Conservation (phyloP, 768 basidiomycete species). For the Leccinum obscurum region DNA sequence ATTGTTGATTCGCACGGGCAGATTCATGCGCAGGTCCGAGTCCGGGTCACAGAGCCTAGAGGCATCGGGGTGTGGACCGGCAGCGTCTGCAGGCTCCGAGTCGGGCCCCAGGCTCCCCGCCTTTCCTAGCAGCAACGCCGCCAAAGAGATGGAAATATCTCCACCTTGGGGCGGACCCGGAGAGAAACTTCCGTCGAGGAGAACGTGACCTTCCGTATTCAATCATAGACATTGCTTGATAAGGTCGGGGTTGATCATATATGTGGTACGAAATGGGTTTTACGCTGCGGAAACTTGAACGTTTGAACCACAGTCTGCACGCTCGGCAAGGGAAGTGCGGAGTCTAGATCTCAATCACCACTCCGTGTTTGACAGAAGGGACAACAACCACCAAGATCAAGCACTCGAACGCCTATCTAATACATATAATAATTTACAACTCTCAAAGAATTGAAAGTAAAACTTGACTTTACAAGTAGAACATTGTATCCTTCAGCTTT, state of each 20-base stretch:
- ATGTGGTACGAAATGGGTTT: constrained; percentile 83
- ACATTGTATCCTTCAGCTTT: constrained; percentile 67
- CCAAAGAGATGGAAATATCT: constrained; percentile 68
- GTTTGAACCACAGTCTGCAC: too few relatives aligned
- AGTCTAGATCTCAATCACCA: too few relatives aligned
- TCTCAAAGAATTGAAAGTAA: too few relatives aligned
- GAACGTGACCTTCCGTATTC: constrained; percentile 65
- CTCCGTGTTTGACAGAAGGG: too few relatives aligned
- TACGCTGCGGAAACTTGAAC: constrained; percentile 42
- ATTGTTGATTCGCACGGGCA: constrained; percentile 67
- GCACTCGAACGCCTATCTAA: too few relatives aligned
- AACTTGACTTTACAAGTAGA: constrained; percentile 44
- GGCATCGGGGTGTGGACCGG: constrained; percentile 15
- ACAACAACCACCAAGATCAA: too few relatives aligned
- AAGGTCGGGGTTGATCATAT: constrained; percentile 72
- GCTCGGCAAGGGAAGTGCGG: too few relatives aligned
- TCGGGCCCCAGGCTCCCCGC: constrained; percentile 53
- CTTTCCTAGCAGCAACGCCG: constrained; percentile 81
- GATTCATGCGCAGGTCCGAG: constrained; percentile 45
- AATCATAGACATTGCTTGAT: constrained; percentile 57
- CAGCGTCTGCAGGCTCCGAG: constrained; percentile 24
- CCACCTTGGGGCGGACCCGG: constrained; percentile 41
- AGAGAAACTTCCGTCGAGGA: constrained; percentile 88
- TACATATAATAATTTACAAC: too few relatives aligned
- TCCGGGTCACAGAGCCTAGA: constrained; percentile 14